These are phyloP conservation scores for Hemileia vastatrix DNA, from an alignment of 1,284 basidiomycete species.

Conservation along the genomic window DNA sequence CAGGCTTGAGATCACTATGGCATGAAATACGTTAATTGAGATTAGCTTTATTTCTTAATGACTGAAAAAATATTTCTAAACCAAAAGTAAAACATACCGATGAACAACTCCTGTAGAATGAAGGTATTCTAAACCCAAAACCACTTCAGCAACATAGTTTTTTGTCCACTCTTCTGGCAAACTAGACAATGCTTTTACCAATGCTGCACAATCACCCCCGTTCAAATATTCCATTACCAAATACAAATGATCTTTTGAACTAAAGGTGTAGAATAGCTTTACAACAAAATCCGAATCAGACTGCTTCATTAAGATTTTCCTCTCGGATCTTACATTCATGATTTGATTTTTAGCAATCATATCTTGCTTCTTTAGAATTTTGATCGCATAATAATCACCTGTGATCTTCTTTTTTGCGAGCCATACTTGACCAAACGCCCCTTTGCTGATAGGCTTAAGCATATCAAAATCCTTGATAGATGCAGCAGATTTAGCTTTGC, in stretches of 20 bases:
- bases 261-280: conserved; percentile 49
- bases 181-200: conserved; percentile 89
- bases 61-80: not conserved
- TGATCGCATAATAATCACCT: conserved; percentile 98
- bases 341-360: conserved; percentile 99
- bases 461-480: conserved; percentile 99
- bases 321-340: conserved; percentile 98
- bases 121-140: conserved; percentile 86
- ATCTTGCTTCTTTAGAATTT: conserved; percentile 97
- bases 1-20: conserved; percentile 86
- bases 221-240: conserved; percentile 54
- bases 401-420: conserved; percentile 95
- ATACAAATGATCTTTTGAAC: conserved; percentile 47
- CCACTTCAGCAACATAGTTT: conserved; percentile 91
- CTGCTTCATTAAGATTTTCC: conserved; percentile 99
- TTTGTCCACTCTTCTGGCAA: conserved; percentile 93
- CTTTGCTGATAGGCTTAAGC: conserved; percentile 98
- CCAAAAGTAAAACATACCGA: conserved; percentile 56
- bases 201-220: conserved; percentile 90
- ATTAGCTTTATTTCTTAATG: not conserved
- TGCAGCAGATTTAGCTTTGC: conserved; percentile 68
- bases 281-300: conserved; percentile 85
- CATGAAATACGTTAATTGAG: conserved; percentile 23
- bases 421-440: conserved; percentile 96
- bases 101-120: conserved; percentile 91